Conservation (phyloP, 768 basidiomycete species). For the Floccularia luteovirens region DNA sequence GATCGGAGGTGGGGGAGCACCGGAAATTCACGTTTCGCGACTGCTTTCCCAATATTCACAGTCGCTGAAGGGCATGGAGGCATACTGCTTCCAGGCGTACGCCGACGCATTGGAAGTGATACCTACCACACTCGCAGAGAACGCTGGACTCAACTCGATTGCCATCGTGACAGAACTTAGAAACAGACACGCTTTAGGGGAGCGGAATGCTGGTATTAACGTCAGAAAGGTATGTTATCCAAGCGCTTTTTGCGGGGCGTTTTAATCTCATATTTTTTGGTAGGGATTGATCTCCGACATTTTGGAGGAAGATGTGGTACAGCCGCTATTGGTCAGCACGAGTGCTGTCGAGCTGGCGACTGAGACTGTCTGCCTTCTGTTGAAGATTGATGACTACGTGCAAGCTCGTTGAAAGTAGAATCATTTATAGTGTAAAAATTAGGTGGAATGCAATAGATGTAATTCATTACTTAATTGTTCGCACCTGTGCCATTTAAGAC, state of each 20-base stretch:
- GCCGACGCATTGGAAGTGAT: constrained; percentile 98
- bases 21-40: constrained; percentile 95
- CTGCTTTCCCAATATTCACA: constrained; percentile 86
- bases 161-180: constrained; percentile 96
- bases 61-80: constrained; percentile 95
- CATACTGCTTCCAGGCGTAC: constrained; percentile 98
- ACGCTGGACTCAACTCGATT: constrained; percentile 96
- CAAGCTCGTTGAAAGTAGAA: constrained; percentile 49
- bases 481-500: background rate
- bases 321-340: constrained; percentile 91
- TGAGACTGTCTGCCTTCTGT: constrained; percentile 92
- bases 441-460: background rate
- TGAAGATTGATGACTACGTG: constrained; percentile 95
- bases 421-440: background rate
- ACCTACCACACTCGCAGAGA: constrained; percentile 95
- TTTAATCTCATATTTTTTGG: background rate
- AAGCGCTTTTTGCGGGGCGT: background rate
- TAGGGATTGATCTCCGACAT: constrained; percentile 97
- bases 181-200: constrained; percentile 94
- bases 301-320: constrained; percentile 94
- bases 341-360: constrained; percentile 93
- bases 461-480: background rate
- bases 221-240: constrained; percentile 74
- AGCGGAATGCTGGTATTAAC: constrained; percentile 94
- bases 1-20: constrained; percentile 94